Evolutionary conservation across 495 filamentous ascomycete genomes (phyloP), one percentile per base, ranked within the genome.

Genomic region (Aspergillus conjunctus): DNA sequence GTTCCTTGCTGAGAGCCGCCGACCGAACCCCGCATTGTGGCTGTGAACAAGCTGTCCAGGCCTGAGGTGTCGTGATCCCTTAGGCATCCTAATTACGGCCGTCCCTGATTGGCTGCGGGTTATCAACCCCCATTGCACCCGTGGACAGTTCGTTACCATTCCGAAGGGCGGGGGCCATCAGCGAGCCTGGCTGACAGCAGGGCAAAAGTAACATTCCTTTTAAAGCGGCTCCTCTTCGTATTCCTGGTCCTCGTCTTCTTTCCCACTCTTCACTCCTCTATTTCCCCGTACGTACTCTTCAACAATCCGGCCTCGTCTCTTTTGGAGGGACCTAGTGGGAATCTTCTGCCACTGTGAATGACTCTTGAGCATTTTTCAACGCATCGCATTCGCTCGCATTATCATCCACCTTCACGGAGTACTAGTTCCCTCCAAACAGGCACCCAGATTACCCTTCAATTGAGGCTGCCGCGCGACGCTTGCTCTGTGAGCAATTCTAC

Each of bases 51-150:
- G 53, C 54, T 56, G 44, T 51, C 51, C 32, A 46, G 11, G 41
- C 56, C 56, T 58, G 3, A 48, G 44, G 44, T 20, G 30, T 37
- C 31, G 30, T 21, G 33, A 56, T 57, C 53, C 59, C 56, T 63
- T 59, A 72, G 70, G 70, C 70, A 72, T 55, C 66, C 58, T 30
- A 59, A 61, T 72, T 56, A 50, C n/a, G 14, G 7, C 31, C 20
- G 20, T 18, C 21, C 20, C 32, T 67, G 55, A 71, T 71, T 66
- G 63, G 66, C 51, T 49, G 18, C 17, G 3, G 15, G 8, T 49
- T 33, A 55, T 56, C 48, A n/a, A n/a, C n/a, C n/a, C n/a, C n/a
- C n/a, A n/a, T n/a, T n/a, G 17, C 12, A 22, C 44, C 22, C 51
- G 51, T 56, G 49, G 20, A 18, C 17, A 18, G 26, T 56, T 55